phyloP scores from a whole-genome alignment of 352 stramenopile genomes.

The Stramenopiles sp. region DNA sequence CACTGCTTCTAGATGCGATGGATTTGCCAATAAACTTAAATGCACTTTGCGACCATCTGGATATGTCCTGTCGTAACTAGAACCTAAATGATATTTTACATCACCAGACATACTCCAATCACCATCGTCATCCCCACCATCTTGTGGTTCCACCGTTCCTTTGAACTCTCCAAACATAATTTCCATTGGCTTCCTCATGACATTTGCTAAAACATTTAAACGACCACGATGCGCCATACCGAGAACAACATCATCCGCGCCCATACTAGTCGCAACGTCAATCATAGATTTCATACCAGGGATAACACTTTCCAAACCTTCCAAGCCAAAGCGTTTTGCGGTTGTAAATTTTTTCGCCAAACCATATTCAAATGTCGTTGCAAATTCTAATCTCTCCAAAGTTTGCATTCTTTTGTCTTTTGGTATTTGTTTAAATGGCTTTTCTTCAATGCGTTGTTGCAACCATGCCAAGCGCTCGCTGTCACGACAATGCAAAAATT shows the following conservation, averaged over 20 bases:
- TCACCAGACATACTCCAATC: conserved; percentile 79
- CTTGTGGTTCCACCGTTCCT: conserved; percentile 12
- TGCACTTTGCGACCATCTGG: conserved; percentile 80
- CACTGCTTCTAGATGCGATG: conserved; percentile 95
- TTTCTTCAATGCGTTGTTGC: too few species aligned
- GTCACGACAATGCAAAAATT: too few species aligned
- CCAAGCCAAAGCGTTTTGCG: conserved; percentile 94
- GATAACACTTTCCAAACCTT: conserved; percentile 87
- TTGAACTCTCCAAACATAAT: conserved; percentile 92
- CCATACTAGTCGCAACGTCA: conserved; percentile 73
- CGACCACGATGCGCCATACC: conserved; percentile 95
- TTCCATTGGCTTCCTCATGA: conserved; percentile 85
- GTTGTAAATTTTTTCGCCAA: conserved; percentile 99
- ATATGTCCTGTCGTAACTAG: conserved; percentile 20
- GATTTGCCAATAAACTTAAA: conserved; percentile 87
- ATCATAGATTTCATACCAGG: conserved; percentile 82
- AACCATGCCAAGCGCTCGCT: too few species aligned
- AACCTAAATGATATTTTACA: conserved; percentile 97
- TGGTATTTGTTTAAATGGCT: too few species aligned
- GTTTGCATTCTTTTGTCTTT: too few species aligned
- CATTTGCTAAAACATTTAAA: conserved; percentile 94
- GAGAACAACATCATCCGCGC: conserved; percentile 90
- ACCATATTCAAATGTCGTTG: too few species aligned
- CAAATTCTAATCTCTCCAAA: too few species aligned
- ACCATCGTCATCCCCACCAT: conserved; percentile 33